These are phyloP conservation scores for Hepatocystis sp. DNA, from an alignment of 169 alveolate species.

Conservation along the genomic window DNA sequence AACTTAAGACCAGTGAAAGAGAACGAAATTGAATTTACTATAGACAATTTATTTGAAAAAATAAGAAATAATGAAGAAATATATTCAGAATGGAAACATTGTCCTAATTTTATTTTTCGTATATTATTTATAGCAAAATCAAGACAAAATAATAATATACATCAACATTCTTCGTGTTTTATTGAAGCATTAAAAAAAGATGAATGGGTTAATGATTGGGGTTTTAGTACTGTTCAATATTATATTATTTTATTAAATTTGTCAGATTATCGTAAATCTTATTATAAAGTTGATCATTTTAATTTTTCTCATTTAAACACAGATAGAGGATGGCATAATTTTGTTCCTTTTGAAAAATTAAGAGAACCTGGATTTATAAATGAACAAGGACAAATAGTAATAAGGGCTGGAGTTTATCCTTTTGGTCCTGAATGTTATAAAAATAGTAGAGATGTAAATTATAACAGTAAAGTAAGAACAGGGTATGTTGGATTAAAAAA, in stretches of 20 bases:
- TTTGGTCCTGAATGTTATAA: conserved; percentile 84
- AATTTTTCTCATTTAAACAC: conserved; percentile 84
- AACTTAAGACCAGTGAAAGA: conserved; percentile 63
- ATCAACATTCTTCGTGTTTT: conserved; percentile 78
- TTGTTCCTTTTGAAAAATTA: conserved; percentile 78
- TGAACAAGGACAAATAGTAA: conserved; percentile 81
- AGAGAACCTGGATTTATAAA: conserved; percentile 83
- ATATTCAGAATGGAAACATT: conserved; percentile 60
- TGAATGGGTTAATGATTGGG: conserved; percentile 91
- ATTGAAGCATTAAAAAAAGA: conserved; percentile 85
- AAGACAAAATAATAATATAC: conserved; percentile 40
- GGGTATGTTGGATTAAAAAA: conserved; percentile 97
- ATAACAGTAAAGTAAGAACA: conserved; percentile 87
- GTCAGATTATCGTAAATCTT: conserved; percentile 82
- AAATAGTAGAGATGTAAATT: conserved; percentile 79
- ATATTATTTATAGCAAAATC: conserved; percentile 59
- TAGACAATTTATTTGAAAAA: conserved; percentile 65
- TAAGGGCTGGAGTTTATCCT: conserved; percentile 87
- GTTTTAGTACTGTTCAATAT: conserved; percentile 86
- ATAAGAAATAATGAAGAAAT: conserved; percentile 55
- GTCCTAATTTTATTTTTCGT: conserved; percentile 71
- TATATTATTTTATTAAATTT: conserved; percentile 85
- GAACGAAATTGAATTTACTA: conserved; percentile 60
- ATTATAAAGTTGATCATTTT: conserved; percentile 83
- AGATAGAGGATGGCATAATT: conserved; percentile 91